phyloP scores from a whole-genome alignment of 352 stramenopile genomes.

The Pythium monospermum region DNA sequence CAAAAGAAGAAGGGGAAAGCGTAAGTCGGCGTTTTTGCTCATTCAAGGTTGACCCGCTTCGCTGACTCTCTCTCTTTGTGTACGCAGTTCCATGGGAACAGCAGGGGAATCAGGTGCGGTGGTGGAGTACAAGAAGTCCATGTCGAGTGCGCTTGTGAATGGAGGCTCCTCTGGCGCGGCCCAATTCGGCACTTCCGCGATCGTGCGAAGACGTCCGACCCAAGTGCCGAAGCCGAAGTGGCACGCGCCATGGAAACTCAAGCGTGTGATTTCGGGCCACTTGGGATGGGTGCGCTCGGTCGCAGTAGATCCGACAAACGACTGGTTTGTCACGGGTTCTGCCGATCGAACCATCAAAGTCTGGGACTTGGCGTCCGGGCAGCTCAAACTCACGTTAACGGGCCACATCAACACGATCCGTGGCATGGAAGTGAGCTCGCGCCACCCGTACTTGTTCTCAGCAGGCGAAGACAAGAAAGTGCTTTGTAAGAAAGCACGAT shows the following conservation, averaged over 20 bases:
- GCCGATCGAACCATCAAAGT: conserved; percentile 98
- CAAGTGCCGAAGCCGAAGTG: conserved; percentile 96
- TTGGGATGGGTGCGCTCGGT: conserved; percentile 97
- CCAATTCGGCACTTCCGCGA: conserved; percentile 51
- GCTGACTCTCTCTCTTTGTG: no score
- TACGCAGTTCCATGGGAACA: no score
- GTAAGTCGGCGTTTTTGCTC: no score
- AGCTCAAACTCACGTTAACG: conserved; percentile 98
- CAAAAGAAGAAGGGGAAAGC: conserved; percentile 47
- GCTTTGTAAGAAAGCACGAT: conserved; percentile 50
- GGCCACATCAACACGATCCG: conserved; percentile 98
- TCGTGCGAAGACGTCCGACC: conserved; percentile 72
- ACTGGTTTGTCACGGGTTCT: conserved; percentile 97
- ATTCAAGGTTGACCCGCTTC: no score
- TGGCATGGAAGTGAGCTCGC: conserved; percentile 92
- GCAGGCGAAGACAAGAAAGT: conserved; percentile 99
- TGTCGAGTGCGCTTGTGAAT: conserved; percentile 20
- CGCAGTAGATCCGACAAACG: conserved; percentile 97
- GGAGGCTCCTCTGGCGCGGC: conserved; percentile 13
- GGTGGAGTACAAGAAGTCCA: conserved; percentile 60
- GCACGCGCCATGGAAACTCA: conserved; percentile 99
- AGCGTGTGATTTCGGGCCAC: conserved; percentile 93
- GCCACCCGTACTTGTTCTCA: conserved; percentile 98
- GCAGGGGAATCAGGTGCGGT: conserved; percentile 32
- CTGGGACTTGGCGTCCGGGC: conserved; percentile 96